These are phyloP conservation scores for Chaetomiaceae sp. DNA, from an alignment of 2,329 filamentous ascomycete genomes.

Conservation along the genomic window DNA sequence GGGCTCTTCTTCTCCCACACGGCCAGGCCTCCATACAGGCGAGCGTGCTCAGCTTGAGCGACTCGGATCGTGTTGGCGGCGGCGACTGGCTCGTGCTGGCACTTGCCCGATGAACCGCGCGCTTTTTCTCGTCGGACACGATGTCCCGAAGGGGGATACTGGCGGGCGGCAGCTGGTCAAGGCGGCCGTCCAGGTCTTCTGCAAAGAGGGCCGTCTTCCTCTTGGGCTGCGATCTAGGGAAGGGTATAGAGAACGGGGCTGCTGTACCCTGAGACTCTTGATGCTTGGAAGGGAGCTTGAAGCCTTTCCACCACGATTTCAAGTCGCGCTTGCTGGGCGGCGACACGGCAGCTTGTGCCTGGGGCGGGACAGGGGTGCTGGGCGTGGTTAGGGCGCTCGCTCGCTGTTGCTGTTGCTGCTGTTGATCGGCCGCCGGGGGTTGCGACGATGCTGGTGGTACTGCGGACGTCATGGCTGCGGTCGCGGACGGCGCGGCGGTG, in stretches of 20 bases:
- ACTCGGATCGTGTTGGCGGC: conserved; percentile 6
- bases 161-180: conserved; percentile 8
- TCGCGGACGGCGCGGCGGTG: conserved; percentile 26
- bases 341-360: conserved; percentile 40
- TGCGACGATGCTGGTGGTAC: conserved; percentile 19
- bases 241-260: conserved; percentile 34
- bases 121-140: conserved; percentile 13
- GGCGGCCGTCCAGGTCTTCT: conserved; percentile 22
- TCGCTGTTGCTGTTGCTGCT: conserved; percentile 19
- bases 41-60: conserved; percentile 19
- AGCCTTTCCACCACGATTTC: conserved; percentile 95
- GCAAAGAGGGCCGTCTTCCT: conserved; percentile 20
- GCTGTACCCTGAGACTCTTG: conserved; percentile 53
- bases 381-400: conserved; percentile 18
- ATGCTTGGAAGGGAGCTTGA: conserved; percentile 65
- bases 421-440: conserved; percentile 18
- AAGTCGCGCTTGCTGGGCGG: conserved; percentile 83
- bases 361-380: conserved; percentile 22
- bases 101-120: conserved; percentile 25
- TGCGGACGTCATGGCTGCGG: conserved; percentile 32
- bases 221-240: conserved; percentile 17
- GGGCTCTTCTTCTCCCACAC: conserved; percentile 7
- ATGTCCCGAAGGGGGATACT: conserved; percentile 12
- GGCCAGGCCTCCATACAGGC: conserved; percentile 20
- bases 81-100: conserved; percentile 19